phyloP scores from a whole-genome alignment of 179 eudicot species.

The Pouteria campechiana region DNA sequence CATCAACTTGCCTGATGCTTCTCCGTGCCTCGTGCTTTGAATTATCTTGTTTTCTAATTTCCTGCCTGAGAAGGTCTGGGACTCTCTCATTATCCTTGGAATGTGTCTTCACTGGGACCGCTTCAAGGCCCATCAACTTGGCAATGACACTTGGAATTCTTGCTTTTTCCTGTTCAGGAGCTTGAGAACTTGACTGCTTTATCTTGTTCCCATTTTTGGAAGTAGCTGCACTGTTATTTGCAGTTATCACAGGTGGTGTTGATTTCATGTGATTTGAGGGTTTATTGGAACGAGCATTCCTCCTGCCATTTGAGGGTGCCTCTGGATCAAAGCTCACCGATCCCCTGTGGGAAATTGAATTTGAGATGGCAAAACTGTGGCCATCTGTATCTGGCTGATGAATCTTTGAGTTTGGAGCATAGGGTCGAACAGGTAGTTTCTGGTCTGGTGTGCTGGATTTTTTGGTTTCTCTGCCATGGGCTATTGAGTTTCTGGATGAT shows the following conservation, averaged over 20 bases:
- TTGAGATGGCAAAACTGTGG: conserved; percentile 1
- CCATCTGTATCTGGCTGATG: too few species aligned
- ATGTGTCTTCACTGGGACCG: conserved; percentile 30
- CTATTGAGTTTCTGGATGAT: conserved; percentile 30
- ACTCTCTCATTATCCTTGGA: conserved; percentile 11
- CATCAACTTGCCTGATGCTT: conserved; percentile 12
- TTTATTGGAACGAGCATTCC: conserved; percentile 1
- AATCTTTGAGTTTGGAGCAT: too few species aligned
- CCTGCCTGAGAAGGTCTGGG: too few species aligned
- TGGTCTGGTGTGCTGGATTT: conserved; percentile 9
- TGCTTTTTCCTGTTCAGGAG: conserved; percentile 21
- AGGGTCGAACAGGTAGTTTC: too few species aligned
- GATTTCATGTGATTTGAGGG: too few species aligned
- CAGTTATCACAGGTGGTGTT: too few species aligned
- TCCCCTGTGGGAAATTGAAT: conserved; percentile 11
- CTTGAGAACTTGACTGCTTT: conserved; percentile 15
- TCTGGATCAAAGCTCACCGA: conserved; percentile 34
- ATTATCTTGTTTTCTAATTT: too few species aligned
- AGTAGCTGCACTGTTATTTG: too few species aligned
- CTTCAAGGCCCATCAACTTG: conserved; percentile 93
- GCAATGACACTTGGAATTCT: conserved; percentile 75
- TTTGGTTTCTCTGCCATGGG: not conserved
- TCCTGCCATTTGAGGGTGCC: too few species aligned
- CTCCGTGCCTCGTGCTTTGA: conserved; percentile 6
- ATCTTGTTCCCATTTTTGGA: too few species aligned